phyloP scores from a whole-genome alignment of 2,329 filamentous ascomycete species.

The Colletotrichum brevisporum region DNA sequence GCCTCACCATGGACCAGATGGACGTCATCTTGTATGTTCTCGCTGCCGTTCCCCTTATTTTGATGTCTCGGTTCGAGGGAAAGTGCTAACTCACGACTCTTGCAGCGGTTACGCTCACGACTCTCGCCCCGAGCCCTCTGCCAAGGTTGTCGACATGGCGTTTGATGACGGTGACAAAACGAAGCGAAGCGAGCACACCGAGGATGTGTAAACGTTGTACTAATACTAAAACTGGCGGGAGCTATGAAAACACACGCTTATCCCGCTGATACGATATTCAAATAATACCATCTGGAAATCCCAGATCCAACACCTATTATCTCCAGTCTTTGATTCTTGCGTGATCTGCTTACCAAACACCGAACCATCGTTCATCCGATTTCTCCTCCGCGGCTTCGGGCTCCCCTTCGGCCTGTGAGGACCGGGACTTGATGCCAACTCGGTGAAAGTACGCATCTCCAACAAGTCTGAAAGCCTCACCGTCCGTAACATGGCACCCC shows the following conservation, averaged over 20 bases:
- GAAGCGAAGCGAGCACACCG: constrained; percentile 29
- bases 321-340: too few relatives aligned
- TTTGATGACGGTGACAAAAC: constrained; percentile 26
- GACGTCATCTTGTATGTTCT: constrained; percentile 50
- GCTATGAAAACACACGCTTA: too few relatives aligned
- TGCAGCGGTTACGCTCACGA: constrained; percentile 35
- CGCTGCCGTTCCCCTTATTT: too few relatives aligned
- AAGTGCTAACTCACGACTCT: not conserved
- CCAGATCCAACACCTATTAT: too few relatives aligned
- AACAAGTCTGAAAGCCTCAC: not conserved
- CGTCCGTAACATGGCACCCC: not conserved
- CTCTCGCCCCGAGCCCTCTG: constrained; percentile 19
- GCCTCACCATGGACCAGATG: constrained; percentile 66
- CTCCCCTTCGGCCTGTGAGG: not conserved
- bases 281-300: too few relatives aligned
- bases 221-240: too few relatives aligned
- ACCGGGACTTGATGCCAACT: not conserved
- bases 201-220: constrained; percentile 8
- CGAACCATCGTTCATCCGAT: not conserved
- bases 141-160: constrained; percentile 16
- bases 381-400: not conserved
- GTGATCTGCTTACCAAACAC: too few relatives aligned
- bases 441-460: not conserved
- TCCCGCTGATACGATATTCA: too few relatives aligned
- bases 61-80: rapidly evolving